Percentiles rank a stretch among this genome's conserved stretches.
Evolutionary conservation across 441 rosid species (phyloP).

Genomic region (Gossypium trilobum): DNA sequence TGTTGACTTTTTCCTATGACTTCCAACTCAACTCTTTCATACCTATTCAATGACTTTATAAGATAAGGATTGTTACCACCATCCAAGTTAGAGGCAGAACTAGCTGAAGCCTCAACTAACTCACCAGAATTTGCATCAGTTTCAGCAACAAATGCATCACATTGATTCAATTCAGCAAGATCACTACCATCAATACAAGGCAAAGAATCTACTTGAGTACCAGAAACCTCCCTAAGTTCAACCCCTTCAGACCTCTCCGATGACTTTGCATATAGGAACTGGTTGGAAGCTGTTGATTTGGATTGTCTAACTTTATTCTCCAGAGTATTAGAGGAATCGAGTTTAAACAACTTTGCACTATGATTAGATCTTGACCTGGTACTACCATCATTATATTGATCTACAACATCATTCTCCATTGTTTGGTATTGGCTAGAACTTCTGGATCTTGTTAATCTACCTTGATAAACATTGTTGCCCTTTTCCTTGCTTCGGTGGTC

Average conservation of each 20-base stretch:
- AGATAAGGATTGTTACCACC: conserved; percentile 11
- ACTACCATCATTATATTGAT: conserved; percentile 12
- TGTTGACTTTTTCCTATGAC: conserved; percentile 21
- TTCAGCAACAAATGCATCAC: conserved; percentile 15
- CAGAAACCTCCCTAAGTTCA: conserved; percentile 19
- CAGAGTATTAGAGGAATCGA: conserved; percentile 4
- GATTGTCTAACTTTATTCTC: conserved; percentile 10
- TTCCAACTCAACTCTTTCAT: conserved; percentile 19
- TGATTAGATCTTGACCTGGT: conserved; percentile 9
- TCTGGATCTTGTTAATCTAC: conserved; percentile 35
- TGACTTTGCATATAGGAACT: conserved; percentile 11
- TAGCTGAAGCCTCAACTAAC: conserved; percentile 20
- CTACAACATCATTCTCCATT: conserved; percentile 13
- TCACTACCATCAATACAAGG: conserved; percentile 17
- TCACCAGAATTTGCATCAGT: conserved; percentile 13
- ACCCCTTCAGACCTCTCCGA: conserved; percentile 19
- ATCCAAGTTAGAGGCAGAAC: conserved; percentile 23
- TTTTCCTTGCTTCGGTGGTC: conserved; percentile 27
- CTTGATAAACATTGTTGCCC: conserved; percentile 19
- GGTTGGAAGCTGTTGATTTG: conserved; percentile 9
- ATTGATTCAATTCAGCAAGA: conserved; percentile 13
- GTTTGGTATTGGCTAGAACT: conserved; percentile 23
- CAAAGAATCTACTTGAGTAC: conserved; percentile 14
- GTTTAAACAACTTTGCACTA: conserved; percentile 8
- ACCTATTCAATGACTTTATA: conserved; percentile 3